Percentiles rank a stretch among this genome's conserved stretches.
phyloP scores from a whole-genome alignment of 1,139 yeast genomes.

The Hemisphaericaspora subhashii region DNA sequence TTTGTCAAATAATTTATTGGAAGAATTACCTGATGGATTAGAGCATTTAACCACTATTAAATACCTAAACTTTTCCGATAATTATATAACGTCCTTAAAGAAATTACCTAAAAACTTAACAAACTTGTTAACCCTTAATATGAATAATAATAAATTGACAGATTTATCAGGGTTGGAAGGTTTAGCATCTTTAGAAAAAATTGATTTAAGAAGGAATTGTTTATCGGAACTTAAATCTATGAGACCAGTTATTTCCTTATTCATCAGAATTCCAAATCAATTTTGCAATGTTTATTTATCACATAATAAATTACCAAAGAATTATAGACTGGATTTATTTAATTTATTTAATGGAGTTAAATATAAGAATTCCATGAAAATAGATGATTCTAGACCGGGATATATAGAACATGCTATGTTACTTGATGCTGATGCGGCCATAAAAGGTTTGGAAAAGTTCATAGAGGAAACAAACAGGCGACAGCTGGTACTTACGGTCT shows the following conservation, averaged over 20 bases:
- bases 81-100: constrained; percentile 42
- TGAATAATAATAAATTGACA: constrained; percentile 52
- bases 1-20: constrained; percentile 53
- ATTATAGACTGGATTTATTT: constrained; percentile 54
- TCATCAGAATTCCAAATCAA: constrained; percentile 30
- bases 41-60: constrained; percentile 48
- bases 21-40: constrained; percentile 53
- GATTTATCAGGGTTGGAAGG: constrained; percentile 51
- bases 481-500: constrained; percentile 8
- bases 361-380: constrained; percentile 45
- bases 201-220: constrained; percentile 58
- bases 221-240: constrained; percentile 32
- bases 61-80: constrained; percentile 58
- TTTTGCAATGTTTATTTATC: constrained; percentile 39
- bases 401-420: constrained; percentile 59
- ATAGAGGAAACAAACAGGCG: constrained; percentile 18
- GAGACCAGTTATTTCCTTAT: constrained; percentile 38
- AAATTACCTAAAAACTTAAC: constrained; percentile 42
- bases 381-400: constrained; percentile 67
- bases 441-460: constrained; percentile 42
- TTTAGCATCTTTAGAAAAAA: constrained; percentile 46
- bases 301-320: constrained; percentile 48
- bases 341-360: constrained; percentile 55
- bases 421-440: constrained; percentile 50
- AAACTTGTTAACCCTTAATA: constrained; percentile 50